Evolutionary conservation across 1,284 basidiomycete genomes (phyloP).

Genomic region (Mrakiaceae sp.): DNA sequence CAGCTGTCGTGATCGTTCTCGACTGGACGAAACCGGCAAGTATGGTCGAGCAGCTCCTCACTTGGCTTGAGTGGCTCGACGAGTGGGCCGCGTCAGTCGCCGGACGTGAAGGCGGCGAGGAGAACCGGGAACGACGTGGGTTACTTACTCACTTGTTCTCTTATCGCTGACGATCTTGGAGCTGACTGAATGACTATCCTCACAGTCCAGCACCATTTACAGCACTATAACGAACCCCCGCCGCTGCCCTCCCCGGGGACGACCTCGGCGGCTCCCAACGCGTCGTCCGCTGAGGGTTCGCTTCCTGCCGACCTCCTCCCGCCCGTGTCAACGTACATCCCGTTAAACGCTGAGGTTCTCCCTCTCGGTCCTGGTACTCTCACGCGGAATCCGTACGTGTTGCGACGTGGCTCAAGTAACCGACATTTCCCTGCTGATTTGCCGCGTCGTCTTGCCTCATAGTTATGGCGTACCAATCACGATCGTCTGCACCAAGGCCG

Average conservation of each 20-base stretch:
- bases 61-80: conserved; percentile 78
- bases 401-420: background rate
- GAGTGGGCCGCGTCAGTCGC: conserved; percentile 44
- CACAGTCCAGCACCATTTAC: conserved; percentile 72
- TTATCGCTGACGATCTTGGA: background rate
- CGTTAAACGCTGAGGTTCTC: conserved; percentile 41
- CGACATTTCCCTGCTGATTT: background rate
- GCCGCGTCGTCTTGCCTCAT: conserved; percentile 13
- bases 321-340: conserved; percentile 41
- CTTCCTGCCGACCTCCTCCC: conserved; percentile 31
- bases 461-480: conserved; percentile 71
- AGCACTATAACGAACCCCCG: conserved; percentile 78
- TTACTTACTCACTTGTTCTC: conserved; percentile 18
- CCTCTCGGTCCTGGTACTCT: conserved; percentile 67
- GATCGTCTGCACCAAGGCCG: conserved; percentile 83
- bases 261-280: conserved; percentile 16
- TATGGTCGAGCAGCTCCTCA: conserved; percentile 75
- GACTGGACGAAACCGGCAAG: conserved; percentile 93
- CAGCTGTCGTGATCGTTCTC: conserved; percentile 73
- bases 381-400: conserved; percentile 51
- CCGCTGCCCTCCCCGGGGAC: conserved; percentile 33
- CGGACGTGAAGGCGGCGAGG: conserved; percentile 47
- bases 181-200: background rate
- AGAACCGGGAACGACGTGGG: conserved; percentile 71
- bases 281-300: conserved; percentile 16